Evolutionary conservation across 495 filamentous ascomycete species (phyloP).

Genomic region (Copromyces sp.): DNA sequence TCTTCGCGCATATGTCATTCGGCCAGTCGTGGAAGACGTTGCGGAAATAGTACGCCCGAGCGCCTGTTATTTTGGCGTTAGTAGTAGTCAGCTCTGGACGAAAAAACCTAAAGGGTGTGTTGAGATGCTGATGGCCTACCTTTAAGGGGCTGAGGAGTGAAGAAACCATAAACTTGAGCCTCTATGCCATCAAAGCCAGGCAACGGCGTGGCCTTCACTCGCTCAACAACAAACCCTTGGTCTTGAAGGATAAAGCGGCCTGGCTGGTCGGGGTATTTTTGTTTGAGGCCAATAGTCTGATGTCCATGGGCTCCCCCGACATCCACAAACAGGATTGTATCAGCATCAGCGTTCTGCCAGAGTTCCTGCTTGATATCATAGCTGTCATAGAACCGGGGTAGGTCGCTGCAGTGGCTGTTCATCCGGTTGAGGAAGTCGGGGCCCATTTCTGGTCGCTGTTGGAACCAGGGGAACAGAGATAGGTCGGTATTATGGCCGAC

Average conservation of each 20-base stretch:
- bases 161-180: constrained; percentile 33
- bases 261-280: not conserved
- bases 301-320: not conserved
- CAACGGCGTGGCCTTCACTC: not conserved
- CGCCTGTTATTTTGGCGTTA: constrained; percentile 16
- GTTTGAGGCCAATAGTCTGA: not conserved
- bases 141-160: constrained; percentile 28
- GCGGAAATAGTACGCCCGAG: constrained; percentile 38
- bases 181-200: not conserved
- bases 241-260: not conserved
- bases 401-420: not conserved
- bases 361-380: not conserved
- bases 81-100: not conserved
- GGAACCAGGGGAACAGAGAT: not conserved
- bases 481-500: not conserved
- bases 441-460: not conserved
- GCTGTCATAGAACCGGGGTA: not conserved
- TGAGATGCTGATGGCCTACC: not conserved
- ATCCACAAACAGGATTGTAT: not conserved
- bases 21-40: constrained; percentile 38
- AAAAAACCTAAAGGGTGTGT: not conserved
- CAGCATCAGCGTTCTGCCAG: not conserved
- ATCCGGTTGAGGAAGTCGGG: not conserved
- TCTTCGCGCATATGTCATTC: constrained; percentile 27
- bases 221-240: not conserved